Conservation (phyloP, 768 basidiomycete genomes). For the Leccinum boreale region DNA sequence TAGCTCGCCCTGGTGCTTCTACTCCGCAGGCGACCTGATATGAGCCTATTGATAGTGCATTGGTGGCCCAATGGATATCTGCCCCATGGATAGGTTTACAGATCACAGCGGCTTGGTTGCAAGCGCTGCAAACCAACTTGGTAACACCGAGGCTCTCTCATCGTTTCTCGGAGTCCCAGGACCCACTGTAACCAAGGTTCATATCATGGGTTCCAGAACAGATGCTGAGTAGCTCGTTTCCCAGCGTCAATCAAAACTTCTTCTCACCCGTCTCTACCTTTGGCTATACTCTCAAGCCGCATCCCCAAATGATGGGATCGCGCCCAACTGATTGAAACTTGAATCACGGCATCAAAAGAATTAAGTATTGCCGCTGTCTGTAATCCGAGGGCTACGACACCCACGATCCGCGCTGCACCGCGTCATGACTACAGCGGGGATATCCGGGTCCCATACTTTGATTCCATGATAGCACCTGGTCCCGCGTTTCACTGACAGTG, state of each 20-base stretch:
- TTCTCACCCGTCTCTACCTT: not conserved
- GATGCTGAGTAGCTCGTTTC: not conserved
- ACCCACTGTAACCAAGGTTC: not conserved
- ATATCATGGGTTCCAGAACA: not conserved
- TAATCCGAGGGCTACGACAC: slow-evolving; percentile 4
- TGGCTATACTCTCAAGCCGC: not conserved
- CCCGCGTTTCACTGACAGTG: not conserved
- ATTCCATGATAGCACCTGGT: not conserved
- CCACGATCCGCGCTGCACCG: not conserved
- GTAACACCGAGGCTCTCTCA: not conserved
- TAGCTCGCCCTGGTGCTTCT: not conserved
- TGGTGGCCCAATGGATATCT: not conserved
- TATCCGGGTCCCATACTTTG: not conserved
- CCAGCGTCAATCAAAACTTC: slow-evolving; percentile 6
- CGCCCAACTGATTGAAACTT: slow-evolving; percentile 8
- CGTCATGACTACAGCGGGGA: slow-evolving; percentile 8
- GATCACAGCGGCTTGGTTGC: not conserved
- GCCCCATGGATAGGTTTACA: not conserved
- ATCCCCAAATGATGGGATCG: slow-evolving; percentile 16
- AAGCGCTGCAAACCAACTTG: not conserved
- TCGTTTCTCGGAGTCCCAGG: not conserved
- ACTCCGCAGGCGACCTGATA: not conserved
- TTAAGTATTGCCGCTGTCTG: slow-evolving; percentile 1
- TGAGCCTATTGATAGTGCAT: too few relatives aligned
- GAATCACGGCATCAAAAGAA: slow-evolving; percentile 3